phyloP scores from a whole-genome alignment of 768 basidiomycete species.

The Boletus fagicola region DNA sequence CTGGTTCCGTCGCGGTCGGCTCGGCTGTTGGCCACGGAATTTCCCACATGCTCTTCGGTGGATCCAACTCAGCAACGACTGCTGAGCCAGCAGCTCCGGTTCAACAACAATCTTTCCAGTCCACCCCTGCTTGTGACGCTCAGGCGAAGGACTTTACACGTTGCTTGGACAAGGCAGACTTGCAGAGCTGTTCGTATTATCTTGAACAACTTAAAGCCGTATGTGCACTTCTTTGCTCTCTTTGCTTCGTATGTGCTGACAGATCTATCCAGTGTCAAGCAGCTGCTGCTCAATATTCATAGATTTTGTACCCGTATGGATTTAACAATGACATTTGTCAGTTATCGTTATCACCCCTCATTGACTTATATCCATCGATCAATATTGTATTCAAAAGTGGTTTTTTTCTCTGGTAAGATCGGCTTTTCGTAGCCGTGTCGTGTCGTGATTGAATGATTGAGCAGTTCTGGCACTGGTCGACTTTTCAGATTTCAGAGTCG shows the following conservation, averaged over 20 bases:
- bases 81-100: conserved; percentile 51
- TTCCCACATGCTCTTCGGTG: conserved; percentile 86
- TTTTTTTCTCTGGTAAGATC: neutral
- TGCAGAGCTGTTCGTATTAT: conserved; percentile 81
- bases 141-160: conserved; percentile 88
- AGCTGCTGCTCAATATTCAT: conserved; percentile 60
- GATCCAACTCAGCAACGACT: conserved; percentile 44
- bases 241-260: conserved; percentile 11
- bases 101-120: conserved; percentile 45
- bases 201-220: conserved; percentile 87
- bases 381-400: neutral
- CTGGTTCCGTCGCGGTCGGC: conserved; percentile 86
- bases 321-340: conserved; percentile 10
- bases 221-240: conserved; percentile 31
- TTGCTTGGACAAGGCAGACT: conserved; percentile 80
- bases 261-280: conserved; percentile 59
- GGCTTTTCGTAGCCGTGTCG: neutral
- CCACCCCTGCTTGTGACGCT: conserved; percentile 56
- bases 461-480: neutral
- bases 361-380: neutral
- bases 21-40: conserved; percentile 89
- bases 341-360: conserved; percentile 3
- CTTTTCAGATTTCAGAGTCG: neutral
- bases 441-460: neutral
- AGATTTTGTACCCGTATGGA: conserved; percentile 11